Percentiles rank a stretch among this genome's conserved stretches.
Conservation (phyloP, 1,284 basidiomycete species). For the Serendipita sp. region DNA sequence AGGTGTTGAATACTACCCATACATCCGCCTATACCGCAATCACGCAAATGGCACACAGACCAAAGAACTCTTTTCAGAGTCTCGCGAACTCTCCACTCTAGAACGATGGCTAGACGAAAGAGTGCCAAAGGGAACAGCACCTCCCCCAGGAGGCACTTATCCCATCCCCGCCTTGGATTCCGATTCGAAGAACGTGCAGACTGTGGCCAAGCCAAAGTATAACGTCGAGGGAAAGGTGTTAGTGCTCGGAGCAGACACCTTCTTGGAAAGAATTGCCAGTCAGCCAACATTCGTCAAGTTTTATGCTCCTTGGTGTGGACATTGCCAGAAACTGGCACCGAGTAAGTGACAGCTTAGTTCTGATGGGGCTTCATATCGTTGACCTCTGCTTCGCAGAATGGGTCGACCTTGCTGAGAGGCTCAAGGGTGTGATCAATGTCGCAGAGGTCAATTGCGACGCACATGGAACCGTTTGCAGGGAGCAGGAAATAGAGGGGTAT, state of each 20-base stretch:
- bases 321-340: slow-evolving; percentile 83
- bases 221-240: slow-evolving; percentile 56
- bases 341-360: slow-evolving; percentile 20
- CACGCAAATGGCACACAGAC: slow-evolving; percentile 33
- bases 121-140: neutral
- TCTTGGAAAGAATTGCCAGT: slow-evolving; percentile 34
- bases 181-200: slow-evolving; percentile 14
- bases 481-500: slow-evolving; percentile 57
- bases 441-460: slow-evolving; percentile 81
- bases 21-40: slow-evolving; percentile 53
- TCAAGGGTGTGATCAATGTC: slow-evolving; percentile 57
- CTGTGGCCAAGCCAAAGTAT: neutral
- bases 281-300: slow-evolving; percentile 78
- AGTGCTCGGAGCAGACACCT: slow-evolving; percentile 36
- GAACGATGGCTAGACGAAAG: neutral
- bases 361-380: neutral
- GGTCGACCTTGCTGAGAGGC: slow-evolving; percentile 51
- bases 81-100: neutral
- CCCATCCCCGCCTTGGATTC: slow-evolving; percentile 13
- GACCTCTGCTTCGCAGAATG: slow-evolving; percentile 29
- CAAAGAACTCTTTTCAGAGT: neutral
- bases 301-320: slow-evolving; percentile 84
- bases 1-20: slow-evolving; percentile 61
- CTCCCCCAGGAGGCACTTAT: neutral
- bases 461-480: slow-evolving; percentile 47